Percentiles rank a stretch among this genome's conserved stretches.
These are phyloP conservation scores for Fennellomyces sp. DNA, from an alignment of 371 early-diverging fungal genomes.

Conservation along the genomic window DNA sequence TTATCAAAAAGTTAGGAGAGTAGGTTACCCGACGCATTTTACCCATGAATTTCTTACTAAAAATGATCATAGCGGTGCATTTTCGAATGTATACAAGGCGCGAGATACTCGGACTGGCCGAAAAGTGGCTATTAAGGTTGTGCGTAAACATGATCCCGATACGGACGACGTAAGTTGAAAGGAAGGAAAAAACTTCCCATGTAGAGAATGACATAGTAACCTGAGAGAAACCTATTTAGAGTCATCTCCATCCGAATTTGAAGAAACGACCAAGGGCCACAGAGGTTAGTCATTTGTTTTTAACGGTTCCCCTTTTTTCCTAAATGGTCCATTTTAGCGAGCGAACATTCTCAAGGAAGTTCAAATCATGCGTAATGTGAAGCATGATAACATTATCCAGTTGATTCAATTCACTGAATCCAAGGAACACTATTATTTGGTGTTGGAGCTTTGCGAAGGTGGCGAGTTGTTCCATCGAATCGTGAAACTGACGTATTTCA, in stretches of 20 bases:
- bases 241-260: conserved; percentile 40
- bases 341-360: conserved; percentile 86
- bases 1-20: conserved; percentile 71
- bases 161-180: conserved; percentile 53
- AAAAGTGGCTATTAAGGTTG: conserved; percentile 84
- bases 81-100: conserved; percentile 82
- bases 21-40: conserved; percentile 33
- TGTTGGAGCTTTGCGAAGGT: conserved; percentile 83
- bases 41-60: background rate
- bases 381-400: conserved; percentile 78
- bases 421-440: conserved; percentile 73
- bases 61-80: conserved; percentile 73
- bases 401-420: conserved; percentile 68
- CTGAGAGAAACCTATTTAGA: conserved; percentile 17
- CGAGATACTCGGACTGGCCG: conserved; percentile 54
- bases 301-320: conserved; percentile 1
- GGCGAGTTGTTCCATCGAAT: conserved; percentile 90
- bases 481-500: conserved; percentile 78
- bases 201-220: too few species aligned
- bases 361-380: conserved; percentile 82
- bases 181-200: too few species aligned
- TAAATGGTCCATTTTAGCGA: conserved; percentile 53
- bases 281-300: conserved; percentile 41
- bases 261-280: conserved; percentile 50
- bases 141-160: conserved; percentile 67